Conservation (phyloP, 495 filamentous ascomycete species). For the Penicillium mononematosum region DNA sequence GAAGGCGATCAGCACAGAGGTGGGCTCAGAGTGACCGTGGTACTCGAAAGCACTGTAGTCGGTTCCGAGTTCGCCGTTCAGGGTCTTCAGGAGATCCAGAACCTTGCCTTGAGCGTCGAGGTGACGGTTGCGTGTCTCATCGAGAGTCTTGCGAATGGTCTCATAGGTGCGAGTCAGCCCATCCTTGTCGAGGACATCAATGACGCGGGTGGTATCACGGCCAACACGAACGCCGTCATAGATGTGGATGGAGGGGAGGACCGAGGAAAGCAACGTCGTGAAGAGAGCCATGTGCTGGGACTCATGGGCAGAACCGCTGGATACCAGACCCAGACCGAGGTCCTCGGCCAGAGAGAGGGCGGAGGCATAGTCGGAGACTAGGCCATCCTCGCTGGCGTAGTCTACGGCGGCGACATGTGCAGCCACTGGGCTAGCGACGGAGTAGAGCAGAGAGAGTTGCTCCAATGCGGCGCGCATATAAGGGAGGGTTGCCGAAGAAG, state of each 20-base stretch:
- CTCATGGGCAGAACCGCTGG: conserved; percentile 83
- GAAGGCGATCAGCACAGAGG: conserved; percentile 83
- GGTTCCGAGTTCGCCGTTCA: conserved; percentile 92
- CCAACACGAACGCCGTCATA: conserved; percentile 89
- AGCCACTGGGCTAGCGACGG: conserved; percentile 85
- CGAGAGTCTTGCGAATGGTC: conserved; percentile 59
- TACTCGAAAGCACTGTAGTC: conserved; percentile 94
- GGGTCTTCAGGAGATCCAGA: conserved; percentile 67
- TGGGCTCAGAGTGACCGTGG: conserved; percentile 74
- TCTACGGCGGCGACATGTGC: conserved; percentile 93
- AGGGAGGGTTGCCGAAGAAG: conserved; percentile 75
- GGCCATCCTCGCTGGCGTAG: conserved; percentile 67
- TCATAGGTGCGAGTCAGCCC: conserved; percentile 71
- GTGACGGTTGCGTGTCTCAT: conserved; percentile 63
- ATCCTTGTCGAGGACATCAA: conserved; percentile 75
- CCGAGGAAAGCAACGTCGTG: conserved; percentile 74
- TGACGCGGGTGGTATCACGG: conserved; percentile 79
- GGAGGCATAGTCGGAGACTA: conserved; percentile 85
- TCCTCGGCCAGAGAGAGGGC: conserved; percentile 85
- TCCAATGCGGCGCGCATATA: conserved; percentile 82
- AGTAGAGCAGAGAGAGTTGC: conserved; percentile 85
- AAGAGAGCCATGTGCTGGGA: conserved; percentile 94
- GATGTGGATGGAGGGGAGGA: conserved; percentile 83
- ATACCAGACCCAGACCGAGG: conserved; percentile 79
- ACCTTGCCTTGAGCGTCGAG: conserved; percentile 72